Evolutionary conservation across 192 early-diverging fungal species (phyloP).

Genomic region (Backusella luteola): DNA sequence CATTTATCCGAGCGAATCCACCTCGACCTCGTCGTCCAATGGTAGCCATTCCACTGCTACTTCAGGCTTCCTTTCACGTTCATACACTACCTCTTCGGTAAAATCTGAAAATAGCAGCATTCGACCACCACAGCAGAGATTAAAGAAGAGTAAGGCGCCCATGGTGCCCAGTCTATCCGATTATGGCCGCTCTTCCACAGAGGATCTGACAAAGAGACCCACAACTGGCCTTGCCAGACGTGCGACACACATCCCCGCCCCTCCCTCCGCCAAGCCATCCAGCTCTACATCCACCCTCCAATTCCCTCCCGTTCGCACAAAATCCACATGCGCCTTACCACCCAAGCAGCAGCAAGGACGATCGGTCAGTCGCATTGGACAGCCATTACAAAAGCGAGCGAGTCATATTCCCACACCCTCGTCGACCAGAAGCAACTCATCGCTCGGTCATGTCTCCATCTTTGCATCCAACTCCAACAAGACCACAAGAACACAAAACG

Average conservation of each 20-base stretch:
- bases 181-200: not conserved
- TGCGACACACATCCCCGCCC: conserved; percentile 35
- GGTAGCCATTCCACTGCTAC: not conserved
- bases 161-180: not conserved
- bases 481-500: not conserved
- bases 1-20: conserved; percentile 11
- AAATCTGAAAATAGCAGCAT: not conserved
- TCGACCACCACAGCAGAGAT: not conserved
- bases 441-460: not conserved
- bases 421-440: not conserved
- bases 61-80: not conserved
- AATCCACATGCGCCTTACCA: not conserved
- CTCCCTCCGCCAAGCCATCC: not conserved
- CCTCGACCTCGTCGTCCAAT: conserved; percentile 1
- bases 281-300: not conserved
- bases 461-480: not conserved
- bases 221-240: conserved; percentile 17
- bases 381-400: not conserved
- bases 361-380: not conserved
- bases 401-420: not conserved
- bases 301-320: not conserved
- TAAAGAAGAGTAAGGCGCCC: not conserved
- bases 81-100: not conserved
- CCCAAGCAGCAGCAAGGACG: not conserved
- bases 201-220: not conserved